These are phyloP conservation scores for Polysphondylium violaceum DNA, from an alignment of 78 protist genomes.

Conservation along the genomic window DNA sequence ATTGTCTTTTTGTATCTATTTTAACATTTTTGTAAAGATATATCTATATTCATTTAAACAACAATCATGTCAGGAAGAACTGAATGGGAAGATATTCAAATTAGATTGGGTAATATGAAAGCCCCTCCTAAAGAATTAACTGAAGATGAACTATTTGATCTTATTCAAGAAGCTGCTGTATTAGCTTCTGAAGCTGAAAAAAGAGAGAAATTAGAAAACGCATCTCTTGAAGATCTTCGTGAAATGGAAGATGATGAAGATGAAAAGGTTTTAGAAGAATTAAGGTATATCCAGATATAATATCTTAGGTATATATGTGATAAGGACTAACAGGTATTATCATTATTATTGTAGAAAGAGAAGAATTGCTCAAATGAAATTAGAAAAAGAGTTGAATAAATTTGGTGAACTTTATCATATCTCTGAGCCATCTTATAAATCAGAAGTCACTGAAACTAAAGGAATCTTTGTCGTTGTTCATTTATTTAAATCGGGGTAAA, in stretches of 20 bases:
- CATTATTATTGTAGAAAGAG: conserved; percentile 28
- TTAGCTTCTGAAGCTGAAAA: conserved; percentile 35
- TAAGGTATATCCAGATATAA: conserved; percentile 17
- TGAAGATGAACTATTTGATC: conserved; percentile 68
- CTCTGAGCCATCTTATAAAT: conserved; percentile 77
- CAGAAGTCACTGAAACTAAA: conserved; percentile 64
- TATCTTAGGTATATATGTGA: not conserved
- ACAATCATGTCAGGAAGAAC: conserved; percentile 70
- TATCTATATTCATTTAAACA: not conserved
- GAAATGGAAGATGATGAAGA: conserved; percentile 78
- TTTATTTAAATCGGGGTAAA: conserved; percentile 69
- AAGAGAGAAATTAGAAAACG: conserved; percentile 60
- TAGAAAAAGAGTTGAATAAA: conserved; percentile 43
- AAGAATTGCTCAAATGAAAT: conserved; percentile 76
- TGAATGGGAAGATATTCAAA: conserved; percentile 82
- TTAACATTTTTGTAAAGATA: too few species aligned
- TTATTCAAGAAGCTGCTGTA: conserved; percentile 66
- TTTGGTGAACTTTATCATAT: conserved; percentile 72
- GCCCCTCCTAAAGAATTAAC: conserved; percentile 66
- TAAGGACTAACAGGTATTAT: conserved; percentile 1
- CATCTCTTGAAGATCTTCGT: conserved; percentile 39
- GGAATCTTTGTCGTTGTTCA: conserved; percentile 83
- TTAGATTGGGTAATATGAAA: conserved; percentile 69
- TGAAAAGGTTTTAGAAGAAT: conserved; percentile 54
- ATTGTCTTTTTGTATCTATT: too few species aligned